Percentiles rank a stretch among this genome's conserved stretches.
phyloP scores from a whole-genome alignment of 2,329 filamentous ascomycete species.

The Bretziella fagacearum region DNA sequence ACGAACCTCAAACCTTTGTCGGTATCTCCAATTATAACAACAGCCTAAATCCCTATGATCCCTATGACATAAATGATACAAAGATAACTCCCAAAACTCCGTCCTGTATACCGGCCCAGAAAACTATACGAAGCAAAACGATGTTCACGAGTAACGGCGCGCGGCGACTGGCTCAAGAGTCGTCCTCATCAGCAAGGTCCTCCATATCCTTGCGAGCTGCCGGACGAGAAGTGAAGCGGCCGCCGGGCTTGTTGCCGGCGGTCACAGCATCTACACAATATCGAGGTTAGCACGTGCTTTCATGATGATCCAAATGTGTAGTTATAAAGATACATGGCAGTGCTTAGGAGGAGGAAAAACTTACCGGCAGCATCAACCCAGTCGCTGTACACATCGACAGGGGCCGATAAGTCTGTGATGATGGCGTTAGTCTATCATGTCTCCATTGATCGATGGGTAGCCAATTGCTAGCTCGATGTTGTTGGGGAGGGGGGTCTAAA shows the following conservation, averaged over 20 bases:
- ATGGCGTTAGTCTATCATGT: not conserved
- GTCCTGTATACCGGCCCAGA: conserved; percentile 5
- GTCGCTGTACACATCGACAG: conserved; percentile 92
- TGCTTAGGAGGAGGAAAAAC: conserved; percentile 14
- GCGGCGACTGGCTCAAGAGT: conserved; percentile 3
- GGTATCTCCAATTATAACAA: not conserved
- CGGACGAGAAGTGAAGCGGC: conserved; percentile 11
- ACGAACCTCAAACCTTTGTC: not conserved
- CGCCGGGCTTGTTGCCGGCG: conserved; percentile 8
- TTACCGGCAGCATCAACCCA: conserved; percentile 78
- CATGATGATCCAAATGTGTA: not conserved
- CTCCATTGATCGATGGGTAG: not conserved
- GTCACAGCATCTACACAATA: conserved; percentile 10
- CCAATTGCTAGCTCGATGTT: no score
- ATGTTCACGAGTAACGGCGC: not conserved
- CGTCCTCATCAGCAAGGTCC: conserved; percentile 10
- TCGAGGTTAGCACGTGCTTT: not conserved
- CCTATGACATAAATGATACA: not conserved
- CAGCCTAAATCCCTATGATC: not conserved
- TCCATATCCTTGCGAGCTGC: conserved; percentile 11
- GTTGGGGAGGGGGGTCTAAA: no score
- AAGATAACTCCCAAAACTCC: conserved; percentile 2
- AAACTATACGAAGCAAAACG: not conserved
- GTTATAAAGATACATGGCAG: not conserved
- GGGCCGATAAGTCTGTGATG: conserved; percentile 58